Base-by-base conservation (phyloP, 345 rosid species). In the Fremontodendron californicum region DNA sequence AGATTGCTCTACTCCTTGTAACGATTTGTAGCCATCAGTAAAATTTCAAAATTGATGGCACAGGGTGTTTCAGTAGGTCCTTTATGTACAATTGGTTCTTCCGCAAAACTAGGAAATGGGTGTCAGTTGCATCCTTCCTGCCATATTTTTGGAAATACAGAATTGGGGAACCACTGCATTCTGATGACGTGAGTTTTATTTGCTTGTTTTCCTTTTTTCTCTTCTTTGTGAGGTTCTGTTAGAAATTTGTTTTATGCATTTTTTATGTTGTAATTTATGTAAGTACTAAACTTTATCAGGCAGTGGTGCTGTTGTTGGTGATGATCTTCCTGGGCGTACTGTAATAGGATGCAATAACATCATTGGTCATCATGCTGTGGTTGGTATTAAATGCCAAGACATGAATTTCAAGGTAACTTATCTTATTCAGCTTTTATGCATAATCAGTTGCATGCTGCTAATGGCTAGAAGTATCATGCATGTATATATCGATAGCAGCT, bases 291-390 rank as follows among this genome's bases (percentile, higher is more conserved):
- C 75, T 79, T 78, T 79, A 90, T 89, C 82, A 86, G 90, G 89
- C 91, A 93, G 98, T 89, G 97, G 98, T 75, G 92, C 97, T 77
- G 87, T 90, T 62, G 94, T 95, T 85, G 98, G 99, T 8, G 96
- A 93, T 82, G 91, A 89, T 82, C 92, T 90, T 85, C 93, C 97
- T 8, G 97, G 99, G 21, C 71, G 31, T 48, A 93, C 96, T 16
- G 75, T 92, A 61, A 42, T 93, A 9, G 98, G 98, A 39, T 25
- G 84, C 77, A 86, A 87, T 82, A 93, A 92, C 87, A 75, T 86
- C 72, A 82, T 95, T 9, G 98, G 97, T 57, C 88, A 93, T 82
- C 92, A 93, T 77, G 88, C 98, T 8, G 91, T 86, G 58, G 88
- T 95, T 81, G 99, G 98, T 68, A 84, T 88, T 72, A 92, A 95